Evolutionary conservation across 2,329 filamentous ascomycete genomes (phyloP).

Genomic region (Fusarium oligoseptatum): DNA sequence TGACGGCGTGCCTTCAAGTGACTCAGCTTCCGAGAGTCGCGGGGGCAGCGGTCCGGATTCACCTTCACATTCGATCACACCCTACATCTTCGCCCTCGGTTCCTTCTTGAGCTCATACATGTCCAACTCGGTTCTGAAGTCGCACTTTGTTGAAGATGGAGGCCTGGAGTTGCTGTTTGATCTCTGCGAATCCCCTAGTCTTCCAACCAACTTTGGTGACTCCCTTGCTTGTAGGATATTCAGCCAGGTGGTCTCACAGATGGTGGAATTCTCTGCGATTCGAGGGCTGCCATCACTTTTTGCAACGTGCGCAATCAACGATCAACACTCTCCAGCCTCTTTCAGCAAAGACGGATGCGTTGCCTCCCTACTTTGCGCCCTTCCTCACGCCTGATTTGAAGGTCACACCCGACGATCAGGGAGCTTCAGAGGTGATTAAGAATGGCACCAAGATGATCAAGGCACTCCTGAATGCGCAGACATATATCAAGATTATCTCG

Average conservation of each 20-base stretch:
- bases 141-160: slow-evolving; percentile 80
- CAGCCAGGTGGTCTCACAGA: slow-evolving; percentile 78
- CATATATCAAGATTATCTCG: slow-evolving; percentile 80
- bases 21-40: slow-evolving; percentile 24
- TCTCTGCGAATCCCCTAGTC: slow-evolving; percentile 83
- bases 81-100: slow-evolving; percentile 81
- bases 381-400: slow-evolving; percentile 66
- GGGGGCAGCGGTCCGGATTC: slow-evolving; percentile 40
- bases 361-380: slow-evolving; percentile 77
- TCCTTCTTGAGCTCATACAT: slow-evolving; percentile 84
- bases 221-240: slow-evolving; percentile 77
- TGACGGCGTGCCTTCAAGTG: slow-evolving; percentile 58
- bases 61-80: slow-evolving; percentile 61
- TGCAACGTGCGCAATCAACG: slow-evolving; percentile 79
- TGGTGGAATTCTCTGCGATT: slow-evolving; percentile 85
- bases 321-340: slow-evolving; percentile 78
- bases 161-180: slow-evolving; percentile 89
- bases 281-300: slow-evolving; percentile 83
- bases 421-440: slow-evolving; percentile 57
- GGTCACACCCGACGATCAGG: slow-evolving; percentile 50
- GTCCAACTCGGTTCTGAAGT: slow-evolving; percentile 78
- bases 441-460: slow-evolving; percentile 84
- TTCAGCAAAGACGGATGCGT: slow-evolving; percentile 61
- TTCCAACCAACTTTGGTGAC: slow-evolving; percentile 74
- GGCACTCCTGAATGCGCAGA: slow-evolving; percentile 81